Conservation (phyloP, 2,329 filamentous ascomycete genomes). For the Cladophialophora immunda region DNA sequence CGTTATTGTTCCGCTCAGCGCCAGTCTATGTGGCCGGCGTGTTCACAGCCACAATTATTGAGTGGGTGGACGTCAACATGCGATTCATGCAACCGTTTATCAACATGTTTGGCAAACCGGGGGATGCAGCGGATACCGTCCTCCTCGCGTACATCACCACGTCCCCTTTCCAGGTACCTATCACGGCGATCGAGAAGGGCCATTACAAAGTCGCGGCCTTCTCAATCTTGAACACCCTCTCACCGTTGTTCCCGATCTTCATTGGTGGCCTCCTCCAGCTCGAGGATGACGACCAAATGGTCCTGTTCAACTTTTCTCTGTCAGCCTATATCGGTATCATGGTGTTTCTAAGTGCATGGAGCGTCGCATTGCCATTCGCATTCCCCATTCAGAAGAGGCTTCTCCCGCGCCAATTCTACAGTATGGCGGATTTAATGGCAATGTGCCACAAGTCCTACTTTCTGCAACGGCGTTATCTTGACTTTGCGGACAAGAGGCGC, state of each 20-base stretch:
- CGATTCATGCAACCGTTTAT: conserved; percentile 28
- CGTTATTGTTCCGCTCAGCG: conserved; percentile 18
- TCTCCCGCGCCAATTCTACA: conserved; percentile 24
- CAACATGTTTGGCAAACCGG: conserved; percentile 22
- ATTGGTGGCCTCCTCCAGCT: conserved; percentile 25
- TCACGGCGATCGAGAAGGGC: conserved; percentile 24
- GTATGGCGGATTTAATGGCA: conserved; percentile 25
- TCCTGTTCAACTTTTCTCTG: conserved; percentile 22
- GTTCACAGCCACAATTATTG: conserved; percentile 16
- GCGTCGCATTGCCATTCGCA: conserved; percentile 10
- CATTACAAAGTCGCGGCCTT: conserved; percentile 20
- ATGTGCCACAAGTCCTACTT: conserved; percentile 24
- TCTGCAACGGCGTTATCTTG: conserved; percentile 9
- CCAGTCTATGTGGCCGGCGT: conserved; percentile 23
- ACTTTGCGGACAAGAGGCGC: conserved; percentile 8
- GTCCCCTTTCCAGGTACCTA: conserved; percentile 23
- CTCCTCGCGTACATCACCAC: conserved; percentile 24
- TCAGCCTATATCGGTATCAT: conserved; percentile 26
- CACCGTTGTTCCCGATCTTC: conserved; percentile 28
- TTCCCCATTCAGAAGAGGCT: conserved; percentile 19
- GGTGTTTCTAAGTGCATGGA: conserved; percentile 14
- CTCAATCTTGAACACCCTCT: conserved; percentile 23
- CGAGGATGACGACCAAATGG: conserved; percentile 2
- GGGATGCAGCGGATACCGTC: conserved; percentile 14
- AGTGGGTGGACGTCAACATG: conserved; percentile 25